These are phyloP conservation scores for Echria macrotheca DNA, from an alignment of 495 filamentous ascomycete genomes.

Conservation along the genomic window DNA sequence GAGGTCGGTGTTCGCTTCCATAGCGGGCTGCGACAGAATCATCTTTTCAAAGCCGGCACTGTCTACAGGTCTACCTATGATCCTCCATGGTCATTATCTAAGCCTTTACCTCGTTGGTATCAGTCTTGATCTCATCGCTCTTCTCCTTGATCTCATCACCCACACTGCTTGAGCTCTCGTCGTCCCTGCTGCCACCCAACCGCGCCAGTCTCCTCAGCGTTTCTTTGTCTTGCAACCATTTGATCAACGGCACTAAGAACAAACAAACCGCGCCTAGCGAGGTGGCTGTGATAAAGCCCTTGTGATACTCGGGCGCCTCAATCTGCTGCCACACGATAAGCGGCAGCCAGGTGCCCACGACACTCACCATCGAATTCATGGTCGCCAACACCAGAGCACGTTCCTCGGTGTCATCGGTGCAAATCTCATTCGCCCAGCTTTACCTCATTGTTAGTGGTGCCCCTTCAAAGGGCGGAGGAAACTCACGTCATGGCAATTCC, in stretches of 20 bases:
- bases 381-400: slow-evolving; percentile 3
- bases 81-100: too few species aligned
- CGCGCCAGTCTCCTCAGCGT: neutral
- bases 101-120: neutral
- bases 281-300: slow-evolving; percentile 5
- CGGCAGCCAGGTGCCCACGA: slow-evolving; percentile 2
- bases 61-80: too few species aligned
- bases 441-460: neutral
- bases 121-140: neutral
- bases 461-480: neutral
- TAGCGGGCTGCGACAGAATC: too few species aligned
- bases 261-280: neutral
- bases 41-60: too few species aligned
- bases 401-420: slow-evolving; percentile 4
- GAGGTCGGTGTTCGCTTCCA: too few species aligned
- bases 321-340: slow-evolving; percentile 3
- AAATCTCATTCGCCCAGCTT: slow-evolving; percentile 5
- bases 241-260: neutral
- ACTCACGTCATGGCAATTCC: neutral
- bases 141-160: neutral
- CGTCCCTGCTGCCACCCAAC: neutral
- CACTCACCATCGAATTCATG: slow-evolving; percentile 2
- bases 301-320: slow-evolving; percentile 4
- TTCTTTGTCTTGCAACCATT: neutral
- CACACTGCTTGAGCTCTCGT: neutral